Base-by-base conservation (phyloP, 768 basidiomycete genomes). In the Gautieria morchelliformis region DNA sequence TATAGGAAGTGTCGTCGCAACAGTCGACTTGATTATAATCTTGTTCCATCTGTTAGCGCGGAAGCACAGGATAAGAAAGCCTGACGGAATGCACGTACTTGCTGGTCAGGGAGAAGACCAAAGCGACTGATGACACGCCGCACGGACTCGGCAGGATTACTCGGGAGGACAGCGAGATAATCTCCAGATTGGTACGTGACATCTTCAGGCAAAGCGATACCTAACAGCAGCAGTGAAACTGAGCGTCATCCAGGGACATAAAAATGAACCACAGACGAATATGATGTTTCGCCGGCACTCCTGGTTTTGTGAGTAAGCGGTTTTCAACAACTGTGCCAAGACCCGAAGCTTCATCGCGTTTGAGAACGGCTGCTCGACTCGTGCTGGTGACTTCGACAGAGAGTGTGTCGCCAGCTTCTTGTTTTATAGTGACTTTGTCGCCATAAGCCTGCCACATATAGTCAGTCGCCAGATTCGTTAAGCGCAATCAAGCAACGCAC, bases 161-260 rank as follows among this genome's bases (percentile, higher is more conserved):
- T 68, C 0, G 75, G 76, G 11, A 77, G 73, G 70, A 79, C 70
- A 2, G 74, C 71, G 9, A 79, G 66, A 63, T 79, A 79, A 60
- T 79, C 78, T 10, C 78, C 78, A 10, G 75, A 68, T 22, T 69
- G 68, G 41, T 73, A 75, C 0, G 68, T 69, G 52, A 66, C 64
- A 3, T 68, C 69, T 32, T 70, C 69, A 0, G 75, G 75, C 8
- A 78, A 66, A 53, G 69, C 66, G 47, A 78, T 70, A 47, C 74
- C 75, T 75, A 49, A 12, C 19, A 22, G 12, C 19, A 19, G 5
- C 35, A 14, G 5, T 8, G 22, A n/a, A 27, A 17, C 15, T 27
- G 17, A 19, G 15, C 33, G 19, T 3, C 10, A 17, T n/a, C 17
- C 7, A 8, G 19, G 24, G 14, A 49, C 14, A 2, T 9, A 17